Conservation (phyloP, 2,329 filamentous ascomycete species). For the Pezicula carpinea region DNA sequence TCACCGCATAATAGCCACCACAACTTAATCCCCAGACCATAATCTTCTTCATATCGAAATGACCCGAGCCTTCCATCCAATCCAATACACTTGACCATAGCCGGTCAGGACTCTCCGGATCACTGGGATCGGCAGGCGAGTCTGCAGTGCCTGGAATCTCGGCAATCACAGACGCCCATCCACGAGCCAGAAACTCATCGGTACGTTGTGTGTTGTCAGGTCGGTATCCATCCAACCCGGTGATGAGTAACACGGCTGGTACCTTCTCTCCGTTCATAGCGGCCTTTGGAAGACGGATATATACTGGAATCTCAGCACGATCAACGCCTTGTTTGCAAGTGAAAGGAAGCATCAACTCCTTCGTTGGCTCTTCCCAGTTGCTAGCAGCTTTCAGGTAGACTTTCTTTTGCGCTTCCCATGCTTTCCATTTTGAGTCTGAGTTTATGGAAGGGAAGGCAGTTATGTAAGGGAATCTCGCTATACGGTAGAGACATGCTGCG, state of each 20-base stretch:
- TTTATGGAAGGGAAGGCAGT: constrained; percentile 33
- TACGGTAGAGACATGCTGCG: constrained; percentile 68
- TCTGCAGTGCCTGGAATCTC: constrained; percentile 67
- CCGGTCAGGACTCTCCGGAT: constrained; percentile 55
- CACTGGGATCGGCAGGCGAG: constrained; percentile 57
- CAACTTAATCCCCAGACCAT: constrained; percentile 61
- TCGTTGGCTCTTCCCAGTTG: constrained; percentile 52
- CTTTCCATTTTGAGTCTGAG: constrained; percentile 49
- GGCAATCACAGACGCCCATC: constrained; percentile 57
- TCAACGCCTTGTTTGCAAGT: constrained; percentile 43
- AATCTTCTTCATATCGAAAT: constrained; percentile 53
- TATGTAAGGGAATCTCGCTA: constrained; percentile 64
- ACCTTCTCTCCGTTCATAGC: constrained; percentile 31
- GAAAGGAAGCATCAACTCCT: constrained; percentile 60
- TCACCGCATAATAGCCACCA: constrained; percentile 64
- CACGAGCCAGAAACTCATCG: constrained; percentile 57
- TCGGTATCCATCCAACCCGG: constrained; percentile 58
- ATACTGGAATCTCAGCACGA: constrained; percentile 54
- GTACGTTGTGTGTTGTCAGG: constrained; percentile 58
- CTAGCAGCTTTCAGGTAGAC: constrained; percentile 53
- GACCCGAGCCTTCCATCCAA: constrained; percentile 47
- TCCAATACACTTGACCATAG: constrained; percentile 58
- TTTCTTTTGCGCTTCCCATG: constrained; percentile 62
- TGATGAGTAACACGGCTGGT: constrained; percentile 53
- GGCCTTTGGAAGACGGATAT: constrained; percentile 54